Evolutionary conservation across 495 filamentous ascomycete species (phyloP), one percentile per base, ranked within the genome.

Genomic region (Talaromyces stipitatus): DNA sequence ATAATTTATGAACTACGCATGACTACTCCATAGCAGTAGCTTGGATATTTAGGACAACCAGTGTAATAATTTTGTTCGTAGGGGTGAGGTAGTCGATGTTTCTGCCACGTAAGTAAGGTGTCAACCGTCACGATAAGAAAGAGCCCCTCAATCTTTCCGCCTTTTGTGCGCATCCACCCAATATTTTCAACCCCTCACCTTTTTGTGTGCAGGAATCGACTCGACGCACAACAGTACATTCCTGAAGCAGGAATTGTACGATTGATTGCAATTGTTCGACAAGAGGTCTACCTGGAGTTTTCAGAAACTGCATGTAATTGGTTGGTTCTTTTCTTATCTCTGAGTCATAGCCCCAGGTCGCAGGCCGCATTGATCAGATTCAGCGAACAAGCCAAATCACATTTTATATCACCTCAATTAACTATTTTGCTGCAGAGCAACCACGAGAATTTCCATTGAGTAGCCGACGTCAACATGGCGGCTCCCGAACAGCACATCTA

Each of bases 401-500:
- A 41, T 18, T 18, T 18, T 41, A 41, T 16, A n/a, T 20, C 36
- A 41, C 36, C 36, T 41, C 36, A 41, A 41, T 41, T 41, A 2
- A 41, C n/a, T 18, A 18, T 6, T 16, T 16, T 41, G 18, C 36
- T 36, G 36, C 36, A 16, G 36, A 41, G 32, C 36, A 18, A 16
- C 16, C n/a, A n/a, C n/a, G n/a, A n/a, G n/a, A n/a, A n/a, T n/a
- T n/a, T n/a, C n/a, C n/a, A n/a, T n/a, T n/a, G n/a, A n/a, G n/a
- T n/a, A n/a, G 32, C 27, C 27, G 27, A 36, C 45, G 29, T 53
- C 54, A 50, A 52, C 27, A 57, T 52, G 50, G 32, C 50, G 10
- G 11, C 55, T 20, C 53, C 28, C 22, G 55, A 54, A 58, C 27
- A 48, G 11, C 38, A 79, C 57, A 77, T 86, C 69, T 90, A 91